Evolutionary conservation across 1,139 yeast genomes (phyloP).

Genomic region (Geotrichum carabidarum): DNA sequence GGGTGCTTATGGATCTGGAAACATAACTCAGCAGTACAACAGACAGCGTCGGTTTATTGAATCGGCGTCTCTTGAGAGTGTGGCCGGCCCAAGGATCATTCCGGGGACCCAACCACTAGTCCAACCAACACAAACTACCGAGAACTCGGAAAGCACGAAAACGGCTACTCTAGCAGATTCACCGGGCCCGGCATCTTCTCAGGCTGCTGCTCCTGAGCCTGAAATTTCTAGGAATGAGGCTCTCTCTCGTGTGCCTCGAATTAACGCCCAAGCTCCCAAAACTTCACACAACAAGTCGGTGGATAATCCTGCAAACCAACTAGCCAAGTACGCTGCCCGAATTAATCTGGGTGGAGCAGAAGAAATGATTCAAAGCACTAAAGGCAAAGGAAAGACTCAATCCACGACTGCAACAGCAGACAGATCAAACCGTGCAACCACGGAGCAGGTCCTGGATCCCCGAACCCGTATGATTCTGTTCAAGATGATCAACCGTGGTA

Average conservation of each 20-base stretch:
- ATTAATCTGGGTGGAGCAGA: constrained; percentile 20
- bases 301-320: constrained; percentile 18
- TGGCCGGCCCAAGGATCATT: not conserved
- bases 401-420: constrained; percentile 40
- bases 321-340: constrained; percentile 19
- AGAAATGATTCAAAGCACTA: constrained; percentile 20
- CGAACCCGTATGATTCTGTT: constrained; percentile 79
- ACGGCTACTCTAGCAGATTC: not conserved
- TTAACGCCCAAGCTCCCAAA: constrained; percentile 22
- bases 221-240: not conserved
- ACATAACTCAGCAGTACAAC: constrained; percentile 28
- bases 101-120: not conserved
- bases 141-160: not conserved
- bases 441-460: constrained; percentile 94
- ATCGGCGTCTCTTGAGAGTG: not conserved
- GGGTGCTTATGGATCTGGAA: constrained; percentile 21
- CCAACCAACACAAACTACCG: not conserved
- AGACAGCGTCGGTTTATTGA: constrained; percentile 22
- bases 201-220: not conserved
- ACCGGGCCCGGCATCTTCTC: not conserved
- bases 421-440: constrained; percentile 90
- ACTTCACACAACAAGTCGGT: constrained; percentile 16
- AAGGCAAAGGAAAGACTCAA: constrained; percentile 16
- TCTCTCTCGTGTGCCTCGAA: constrained; percentile 17
- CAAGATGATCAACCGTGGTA: constrained; percentile 76